phyloP scores from a whole-genome alignment of 352 stramenopile species.

The Phytophthora pisi region DNA sequence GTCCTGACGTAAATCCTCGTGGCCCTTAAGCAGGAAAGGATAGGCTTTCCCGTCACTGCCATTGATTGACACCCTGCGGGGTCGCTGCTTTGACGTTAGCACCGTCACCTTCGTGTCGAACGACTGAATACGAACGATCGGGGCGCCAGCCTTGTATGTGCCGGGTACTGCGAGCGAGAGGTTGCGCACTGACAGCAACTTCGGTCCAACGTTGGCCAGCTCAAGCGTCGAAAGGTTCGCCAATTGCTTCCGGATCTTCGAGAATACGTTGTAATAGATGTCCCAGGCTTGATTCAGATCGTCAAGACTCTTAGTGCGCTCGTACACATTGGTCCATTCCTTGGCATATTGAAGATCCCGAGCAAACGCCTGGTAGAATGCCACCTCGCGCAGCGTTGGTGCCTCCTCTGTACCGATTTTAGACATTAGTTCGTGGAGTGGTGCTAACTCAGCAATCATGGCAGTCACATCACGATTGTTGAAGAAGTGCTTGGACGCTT shows the following conservation, averaged over 20 bases:
- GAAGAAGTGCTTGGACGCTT: constrained; percentile 98
- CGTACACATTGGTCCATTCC: constrained; percentile 84
- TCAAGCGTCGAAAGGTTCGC: constrained; percentile 97
- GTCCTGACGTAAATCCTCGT: constrained; percentile 99
- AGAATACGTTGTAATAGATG: constrained; percentile 99
- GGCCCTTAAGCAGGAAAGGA: constrained; percentile 99
- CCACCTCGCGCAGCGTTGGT: constrained; percentile 84
- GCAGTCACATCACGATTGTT: constrained; percentile 95
- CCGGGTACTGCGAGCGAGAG: constrained; percentile 97
- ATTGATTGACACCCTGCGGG: constrained; percentile 97
- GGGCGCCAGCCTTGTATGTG: constrained; percentile 84
- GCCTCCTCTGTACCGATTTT: constrained; percentile 65
- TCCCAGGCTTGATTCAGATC: constrained; percentile 96
- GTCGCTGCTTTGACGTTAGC: constrained; percentile 99
- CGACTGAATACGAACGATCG: constrained; percentile 89
- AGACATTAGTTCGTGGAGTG: constrained; percentile 93
- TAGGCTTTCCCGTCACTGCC: constrained; percentile 99
- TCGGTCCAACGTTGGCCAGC: constrained; percentile 97
- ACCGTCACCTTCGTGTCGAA: constrained; percentile 97
- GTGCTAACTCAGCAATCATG: constrained; percentile 96
- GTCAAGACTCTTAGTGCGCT: constrained; percentile 77
- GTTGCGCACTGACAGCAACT: constrained; percentile 93
- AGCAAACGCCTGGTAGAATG: constrained; percentile 92
- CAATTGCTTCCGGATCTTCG: constrained; percentile 92
- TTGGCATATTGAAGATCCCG: constrained; percentile 90